phyloP scores from a whole-genome alignment of 768 basidiomycete genomes.

The Trichaptum fuscoviolaceum region DNA sequence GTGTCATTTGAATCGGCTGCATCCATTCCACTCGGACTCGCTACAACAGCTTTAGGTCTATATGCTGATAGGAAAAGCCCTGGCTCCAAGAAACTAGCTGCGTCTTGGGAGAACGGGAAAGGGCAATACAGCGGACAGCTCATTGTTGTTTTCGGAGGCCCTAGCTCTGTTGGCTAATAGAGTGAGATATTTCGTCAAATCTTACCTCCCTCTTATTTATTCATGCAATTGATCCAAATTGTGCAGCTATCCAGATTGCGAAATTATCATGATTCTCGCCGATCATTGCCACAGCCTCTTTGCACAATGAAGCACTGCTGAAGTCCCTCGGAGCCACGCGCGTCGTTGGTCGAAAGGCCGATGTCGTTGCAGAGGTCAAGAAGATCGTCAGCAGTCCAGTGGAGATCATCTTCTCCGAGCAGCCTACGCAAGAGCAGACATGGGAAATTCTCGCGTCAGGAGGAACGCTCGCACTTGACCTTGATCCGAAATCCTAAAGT shows the following conservation, averaged over 20 bases:
- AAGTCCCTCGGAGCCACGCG: slow-evolving; percentile 33
- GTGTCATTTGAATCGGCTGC: slow-evolving; percentile 44
- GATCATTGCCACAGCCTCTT: slow-evolving; percentile 36
- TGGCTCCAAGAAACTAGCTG: slow-evolving; percentile 35
- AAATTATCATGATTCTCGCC: slow-evolving; percentile 30
- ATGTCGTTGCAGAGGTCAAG: slow-evolving; percentile 14
- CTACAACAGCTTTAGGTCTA: slow-evolving; percentile 43
- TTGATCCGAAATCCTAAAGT: slow-evolving; percentile 10
- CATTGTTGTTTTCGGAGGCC: slow-evolving; percentile 43
- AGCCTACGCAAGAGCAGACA: slow-evolving; percentile 34
- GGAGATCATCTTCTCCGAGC: slow-evolving; percentile 23
- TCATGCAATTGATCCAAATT: background rate
- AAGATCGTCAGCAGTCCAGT: slow-evolving; percentile 6
- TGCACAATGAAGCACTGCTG: slow-evolving; percentile 26
- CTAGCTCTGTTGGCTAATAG: slow-evolving; percentile 45
- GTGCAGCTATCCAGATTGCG: slow-evolving; percentile 30
- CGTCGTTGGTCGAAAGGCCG: slow-evolving; percentile 28
- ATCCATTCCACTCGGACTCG: slow-evolving; percentile 43
- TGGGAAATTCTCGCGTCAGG: slow-evolving; percentile 32
- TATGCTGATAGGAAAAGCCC: slow-evolving; percentile 28
- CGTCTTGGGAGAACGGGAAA: slow-evolving; percentile 32
- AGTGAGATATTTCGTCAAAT: slow-evolving; percentile 26
- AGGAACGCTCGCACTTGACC: slow-evolving; percentile 25
- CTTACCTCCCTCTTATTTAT: background rate
- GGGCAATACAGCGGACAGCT: slow-evolving; percentile 40